phyloP scores from a whole-genome alignment of 202 grass and related monocot species.

The Tripidium arundinaceum region DNA sequence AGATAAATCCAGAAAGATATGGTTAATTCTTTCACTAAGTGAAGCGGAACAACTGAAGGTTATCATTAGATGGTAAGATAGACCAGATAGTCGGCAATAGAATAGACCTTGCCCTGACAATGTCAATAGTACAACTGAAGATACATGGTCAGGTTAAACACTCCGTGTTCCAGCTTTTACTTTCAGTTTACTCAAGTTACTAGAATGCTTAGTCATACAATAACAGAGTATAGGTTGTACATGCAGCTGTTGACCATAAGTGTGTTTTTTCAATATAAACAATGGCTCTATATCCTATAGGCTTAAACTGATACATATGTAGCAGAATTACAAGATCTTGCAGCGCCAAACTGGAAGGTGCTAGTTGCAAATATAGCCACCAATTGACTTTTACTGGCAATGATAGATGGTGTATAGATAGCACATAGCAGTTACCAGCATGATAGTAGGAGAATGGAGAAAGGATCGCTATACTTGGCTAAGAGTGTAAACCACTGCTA shows the following conservation, averaged over 20 bases:
- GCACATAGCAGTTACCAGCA: neutral
- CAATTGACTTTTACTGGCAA: neutral
- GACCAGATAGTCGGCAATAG: neutral
- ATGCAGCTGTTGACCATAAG: neutral
- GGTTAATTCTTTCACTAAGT: neutral
- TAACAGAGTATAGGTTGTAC: too few species aligned
- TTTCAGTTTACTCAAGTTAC: neutral
- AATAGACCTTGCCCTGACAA: neutral
- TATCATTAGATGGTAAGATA: neutral
- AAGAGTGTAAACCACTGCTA: neutral
- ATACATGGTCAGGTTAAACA: neutral
- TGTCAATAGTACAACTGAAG: neutral
- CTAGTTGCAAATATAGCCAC: neutral
- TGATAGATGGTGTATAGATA: neutral
- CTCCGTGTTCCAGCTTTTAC: neutral
- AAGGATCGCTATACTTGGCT: neutral
- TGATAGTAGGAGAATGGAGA: neutral
- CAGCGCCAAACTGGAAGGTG: neutral
- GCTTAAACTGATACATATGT: neutral
- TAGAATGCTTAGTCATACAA: too few species aligned
- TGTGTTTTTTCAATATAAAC: neutral
- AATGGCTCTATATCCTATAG: neutral
- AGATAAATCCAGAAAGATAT: neutral
- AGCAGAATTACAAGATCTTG: neutral
- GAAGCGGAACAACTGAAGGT: neutral